These are phyloP conservation scores for Lecanoromycetidae sp. DNA, from an alignment of 2,329 filamentous ascomycete species.

Conservation along the genomic window DNA sequence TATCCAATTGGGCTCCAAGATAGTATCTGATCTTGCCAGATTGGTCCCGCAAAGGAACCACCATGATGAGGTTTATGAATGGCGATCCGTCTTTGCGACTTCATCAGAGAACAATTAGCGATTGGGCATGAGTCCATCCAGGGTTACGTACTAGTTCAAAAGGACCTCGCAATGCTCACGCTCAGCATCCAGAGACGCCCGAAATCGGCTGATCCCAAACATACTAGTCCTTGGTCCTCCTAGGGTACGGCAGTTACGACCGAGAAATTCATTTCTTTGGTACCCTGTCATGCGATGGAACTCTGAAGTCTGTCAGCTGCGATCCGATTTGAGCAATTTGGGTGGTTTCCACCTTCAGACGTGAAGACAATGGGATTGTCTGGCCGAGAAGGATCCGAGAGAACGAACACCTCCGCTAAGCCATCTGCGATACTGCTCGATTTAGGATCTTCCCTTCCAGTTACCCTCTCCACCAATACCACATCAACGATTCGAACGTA, in stretches of 20 bases:
- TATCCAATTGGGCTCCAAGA: conserved; percentile 30
- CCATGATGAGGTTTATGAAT: conserved; percentile 32
- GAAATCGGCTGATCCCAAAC: conserved; percentile 49
- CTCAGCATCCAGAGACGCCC: conserved; percentile 49
- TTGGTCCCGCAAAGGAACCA: conserved; percentile 32
- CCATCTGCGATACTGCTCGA: conserved; percentile 60
- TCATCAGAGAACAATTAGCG: neutral
- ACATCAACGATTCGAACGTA: conserved; percentile 59
- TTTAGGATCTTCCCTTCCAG: conserved; percentile 52
- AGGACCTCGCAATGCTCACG: conserved; percentile 62
- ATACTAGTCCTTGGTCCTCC: conserved; percentile 61
- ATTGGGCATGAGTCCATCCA: neutral
- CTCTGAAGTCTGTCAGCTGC: conserved; percentile 29
- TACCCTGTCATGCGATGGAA: conserved; percentile 66
- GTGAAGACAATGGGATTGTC: conserved; percentile 70
- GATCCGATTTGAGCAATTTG: neutral
- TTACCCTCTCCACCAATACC: conserved; percentile 56
- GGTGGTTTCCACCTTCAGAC: conserved; percentile 48
- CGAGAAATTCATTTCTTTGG: conserved; percentile 59
- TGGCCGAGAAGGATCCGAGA: conserved; percentile 59
- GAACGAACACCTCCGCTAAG: conserved; percentile 62
- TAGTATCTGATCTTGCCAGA: conserved; percentile 31
- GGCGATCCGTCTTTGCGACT: conserved; percentile 27
- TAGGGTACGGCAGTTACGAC: conserved; percentile 66
- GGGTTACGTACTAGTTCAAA: conserved; percentile 52